A percentile compares a stretch with the other conserved stretches of the same genome.
Conservation (phyloP, 176 grass and related monocot species). For the Thinopyrum elongatum region DNA sequence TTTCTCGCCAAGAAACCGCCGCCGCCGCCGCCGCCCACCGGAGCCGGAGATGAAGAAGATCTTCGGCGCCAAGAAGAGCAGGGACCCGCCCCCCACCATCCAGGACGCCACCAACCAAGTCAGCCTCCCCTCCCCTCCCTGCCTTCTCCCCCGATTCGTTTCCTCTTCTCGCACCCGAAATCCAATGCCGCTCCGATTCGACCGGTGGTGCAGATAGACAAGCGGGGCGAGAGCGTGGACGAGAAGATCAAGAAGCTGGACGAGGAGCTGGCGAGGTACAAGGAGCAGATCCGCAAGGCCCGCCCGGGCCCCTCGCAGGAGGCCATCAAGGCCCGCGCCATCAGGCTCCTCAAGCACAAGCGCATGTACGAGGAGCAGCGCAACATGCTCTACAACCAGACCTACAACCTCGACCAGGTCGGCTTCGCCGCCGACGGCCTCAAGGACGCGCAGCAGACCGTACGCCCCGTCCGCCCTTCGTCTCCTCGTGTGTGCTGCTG, state of each 20-base stretch:
- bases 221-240: constrained; percentile 87
- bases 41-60: constrained; percentile 78
- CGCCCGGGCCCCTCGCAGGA: constrained; percentile 92
- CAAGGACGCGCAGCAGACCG: constrained; percentile 94
- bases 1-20: background rate
- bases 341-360: constrained; percentile 91
- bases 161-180: background rate
- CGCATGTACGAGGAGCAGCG: constrained; percentile 94
- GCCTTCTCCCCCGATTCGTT: background rate
- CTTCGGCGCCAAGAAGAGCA: constrained; percentile 87
- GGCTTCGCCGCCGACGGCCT: constrained; percentile 82
- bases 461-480: constrained; percentile 3
- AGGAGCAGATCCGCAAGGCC: constrained; percentile 84
- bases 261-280: constrained; percentile 75
- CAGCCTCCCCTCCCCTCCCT: background rate
- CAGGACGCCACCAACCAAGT: constrained; percentile 89
- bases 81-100: constrained; percentile 74
- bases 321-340: constrained; percentile 86
- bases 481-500: too few relatives aligned
- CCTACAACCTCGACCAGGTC: constrained; percentile 96
- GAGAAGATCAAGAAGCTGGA: constrained; percentile 97
- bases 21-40: background rate
- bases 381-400: constrained; percentile 94
- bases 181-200: background rate
- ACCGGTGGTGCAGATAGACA: constrained; percentile 51